phyloP scores from a whole-genome alignment of 306 rosid species.

The Quercus engelmannii region DNA sequence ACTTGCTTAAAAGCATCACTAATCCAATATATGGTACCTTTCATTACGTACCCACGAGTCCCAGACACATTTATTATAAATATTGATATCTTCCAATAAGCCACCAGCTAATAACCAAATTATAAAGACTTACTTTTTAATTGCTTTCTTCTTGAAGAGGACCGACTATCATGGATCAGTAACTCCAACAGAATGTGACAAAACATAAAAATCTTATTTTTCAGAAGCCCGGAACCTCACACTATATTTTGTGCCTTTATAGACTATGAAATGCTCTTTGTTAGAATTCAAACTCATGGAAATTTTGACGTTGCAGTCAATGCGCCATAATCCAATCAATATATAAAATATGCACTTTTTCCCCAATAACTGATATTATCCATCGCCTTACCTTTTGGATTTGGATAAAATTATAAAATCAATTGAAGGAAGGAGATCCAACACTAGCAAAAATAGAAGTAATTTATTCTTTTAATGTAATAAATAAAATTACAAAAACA shows the following conservation, averaged over 20 bases:
- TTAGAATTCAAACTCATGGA: not conserved
- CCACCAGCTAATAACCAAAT: not conserved
- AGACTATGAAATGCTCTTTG: not conserved
- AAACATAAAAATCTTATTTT: not conserved
- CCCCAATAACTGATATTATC: not conserved
- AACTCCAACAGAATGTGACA: not conserved
- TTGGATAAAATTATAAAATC: not conserved
- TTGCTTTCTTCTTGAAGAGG: not conserved
- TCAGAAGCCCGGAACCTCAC: not conserved
- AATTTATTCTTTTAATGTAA: not conserved
- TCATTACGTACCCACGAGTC: not conserved
- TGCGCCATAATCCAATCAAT: not conserved
- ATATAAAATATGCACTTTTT: not conserved
- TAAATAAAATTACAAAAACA: conserved; percentile 13
- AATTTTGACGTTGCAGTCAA: not conserved
- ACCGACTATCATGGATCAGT: not conserved
- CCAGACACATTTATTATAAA: not conserved
- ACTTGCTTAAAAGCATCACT: not conserved
- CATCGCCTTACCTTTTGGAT: not conserved
- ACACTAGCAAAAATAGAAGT: not conserved
- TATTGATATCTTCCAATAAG: not conserved
- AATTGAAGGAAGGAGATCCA: not conserved
- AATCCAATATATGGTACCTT: not conserved
- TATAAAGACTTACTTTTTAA: not conserved
- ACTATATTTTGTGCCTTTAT: not conserved